Conservation (phyloP, 305 asterid genomes). For the Ilex paraguariensis region DNA sequence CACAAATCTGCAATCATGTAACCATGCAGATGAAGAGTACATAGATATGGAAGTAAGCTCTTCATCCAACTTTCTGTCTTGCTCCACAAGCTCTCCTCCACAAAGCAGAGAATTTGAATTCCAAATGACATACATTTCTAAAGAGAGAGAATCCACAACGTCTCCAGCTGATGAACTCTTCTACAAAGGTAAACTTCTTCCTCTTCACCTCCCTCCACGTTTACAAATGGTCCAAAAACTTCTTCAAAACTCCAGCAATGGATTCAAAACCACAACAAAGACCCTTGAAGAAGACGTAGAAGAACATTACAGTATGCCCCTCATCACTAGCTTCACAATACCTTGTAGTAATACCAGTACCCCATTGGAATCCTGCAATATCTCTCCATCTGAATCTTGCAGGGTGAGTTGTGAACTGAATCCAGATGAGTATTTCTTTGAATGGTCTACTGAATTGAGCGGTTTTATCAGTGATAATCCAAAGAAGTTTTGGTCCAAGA, state of each 20-base stretch:
- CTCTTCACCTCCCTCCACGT: conserved; percentile 68
- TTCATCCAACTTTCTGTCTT: conserved; percentile 9
- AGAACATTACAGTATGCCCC: background rate
- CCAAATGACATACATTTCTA: conserved; percentile 38
- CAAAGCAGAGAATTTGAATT: conserved; percentile 74
- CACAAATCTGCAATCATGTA: conserved; percentile 13
- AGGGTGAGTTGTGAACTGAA: conserved; percentile 63
- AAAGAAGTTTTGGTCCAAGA: conserved; percentile 54
- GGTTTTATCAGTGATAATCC: conserved; percentile 29
- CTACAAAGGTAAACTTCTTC: conserved; percentile 82
- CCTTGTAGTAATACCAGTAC: conserved; percentile 42
- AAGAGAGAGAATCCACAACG: conserved; percentile 23
- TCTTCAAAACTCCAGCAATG: conserved; percentile 23
- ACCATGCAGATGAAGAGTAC: conserved; percentile 36
- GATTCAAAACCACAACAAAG: conserved; percentile 15
- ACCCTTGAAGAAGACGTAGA: conserved; percentile 16
- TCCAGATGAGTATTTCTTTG: conserved; percentile 59
- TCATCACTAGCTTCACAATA: conserved; percentile 20
- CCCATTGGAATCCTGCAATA: conserved; percentile 47
- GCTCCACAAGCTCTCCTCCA: conserved; percentile 24
- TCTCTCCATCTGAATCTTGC: conserved; percentile 75
- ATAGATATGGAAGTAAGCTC: conserved; percentile 70
- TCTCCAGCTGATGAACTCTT: conserved; percentile 88
- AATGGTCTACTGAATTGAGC: conserved; percentile 64
- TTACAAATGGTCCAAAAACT: conserved; percentile 50